A percentile compares a stretch with the other conserved stretches of the same genome.
These are phyloP conservation scores for Chlamydomonas sphaeroides DNA, from an alignment of 139 green algal genomes.

Conservation along the genomic window DNA sequence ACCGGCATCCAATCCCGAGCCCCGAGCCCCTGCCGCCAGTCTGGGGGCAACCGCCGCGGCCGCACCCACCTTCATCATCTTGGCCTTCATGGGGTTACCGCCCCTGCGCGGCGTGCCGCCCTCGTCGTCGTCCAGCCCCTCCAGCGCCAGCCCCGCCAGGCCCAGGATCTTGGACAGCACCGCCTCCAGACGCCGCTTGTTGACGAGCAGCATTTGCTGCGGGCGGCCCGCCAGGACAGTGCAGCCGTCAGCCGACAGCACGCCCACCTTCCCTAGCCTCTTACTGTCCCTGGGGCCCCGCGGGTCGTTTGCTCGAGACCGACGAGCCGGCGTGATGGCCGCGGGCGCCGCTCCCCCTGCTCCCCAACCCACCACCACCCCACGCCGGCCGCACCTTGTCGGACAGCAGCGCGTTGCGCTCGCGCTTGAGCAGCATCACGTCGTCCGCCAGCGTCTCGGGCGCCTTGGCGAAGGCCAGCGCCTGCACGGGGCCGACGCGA, in stretches of 20 bases:
- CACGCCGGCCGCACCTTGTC: slow-evolving; percentile 36
- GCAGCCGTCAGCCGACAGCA: no score
- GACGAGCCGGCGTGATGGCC: no score
- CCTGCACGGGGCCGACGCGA: neutral
- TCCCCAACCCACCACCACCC: no score
- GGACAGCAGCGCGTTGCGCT: slow-evolving; percentile 27
- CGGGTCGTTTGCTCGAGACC: no score
- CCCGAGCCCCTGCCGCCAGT: no score
- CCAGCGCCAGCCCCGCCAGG: neutral
- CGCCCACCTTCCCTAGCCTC: no score
- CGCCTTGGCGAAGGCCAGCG: slow-evolving; percentile 29
- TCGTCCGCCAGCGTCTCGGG: slow-evolving; percentile 29
- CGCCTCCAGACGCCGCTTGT: slow-evolving; percentile 34
- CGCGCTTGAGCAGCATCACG: slow-evolving; percentile 29
- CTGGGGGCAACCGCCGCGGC: no score
- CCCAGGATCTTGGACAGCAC: slow-evolving; percentile 11
- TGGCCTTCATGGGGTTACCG: neutral
- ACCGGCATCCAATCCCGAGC: no score
- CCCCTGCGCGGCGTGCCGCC: no score
- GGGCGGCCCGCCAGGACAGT: no score
- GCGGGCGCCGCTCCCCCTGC: no score
- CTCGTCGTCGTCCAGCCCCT: neutral
- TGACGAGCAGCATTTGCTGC: slow-evolving; percentile 38
- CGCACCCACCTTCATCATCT: slow-evolving; percentile 20
- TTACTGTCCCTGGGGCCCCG: no score